These are phyloP conservation scores for Chondrus crispus DNA, from an alignment of 23 red algal genomes.

Conservation along the genomic window DNA sequence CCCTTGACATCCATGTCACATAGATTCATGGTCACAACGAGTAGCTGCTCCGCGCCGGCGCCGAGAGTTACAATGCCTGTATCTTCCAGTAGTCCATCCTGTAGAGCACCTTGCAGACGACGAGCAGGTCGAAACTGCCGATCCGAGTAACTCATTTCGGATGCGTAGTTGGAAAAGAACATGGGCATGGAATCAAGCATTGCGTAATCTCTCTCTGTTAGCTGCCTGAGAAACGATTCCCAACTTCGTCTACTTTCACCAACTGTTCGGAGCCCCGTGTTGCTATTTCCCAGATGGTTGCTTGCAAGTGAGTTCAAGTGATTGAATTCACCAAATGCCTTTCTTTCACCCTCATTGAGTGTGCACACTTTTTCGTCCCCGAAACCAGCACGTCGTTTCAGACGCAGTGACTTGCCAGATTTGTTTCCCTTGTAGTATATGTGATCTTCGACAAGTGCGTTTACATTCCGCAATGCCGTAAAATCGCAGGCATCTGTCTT, in stretches of 20 bases:
- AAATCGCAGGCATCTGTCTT: background rate
- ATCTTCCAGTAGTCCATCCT: constrained; percentile 55
- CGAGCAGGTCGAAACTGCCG: constrained; percentile 52
- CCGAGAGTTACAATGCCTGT: constrained; percentile 7
- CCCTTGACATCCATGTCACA: constrained; percentile 3
- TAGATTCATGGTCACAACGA: constrained; percentile 30
- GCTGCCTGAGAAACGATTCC: constrained; percentile 11
- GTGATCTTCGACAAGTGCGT: too few species aligned
- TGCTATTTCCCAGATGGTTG: too few species aligned
- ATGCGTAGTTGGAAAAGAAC: constrained; percentile 73
- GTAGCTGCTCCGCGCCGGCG: background rate
- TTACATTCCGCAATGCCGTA: background rate
- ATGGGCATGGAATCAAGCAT: constrained; percentile 53
- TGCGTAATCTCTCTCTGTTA: constrained; percentile 1
- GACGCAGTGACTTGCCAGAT: too few species aligned
- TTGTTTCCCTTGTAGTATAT: too few species aligned
- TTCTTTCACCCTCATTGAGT: too few species aligned
- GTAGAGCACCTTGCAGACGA: constrained; percentile 28
- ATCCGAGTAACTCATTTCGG: constrained; percentile 66
- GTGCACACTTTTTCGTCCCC: too few species aligned
- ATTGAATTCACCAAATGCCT: too few species aligned
- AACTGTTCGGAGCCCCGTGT: too few species aligned
- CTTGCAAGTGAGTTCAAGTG: too few species aligned
- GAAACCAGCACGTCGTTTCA: too few species aligned
- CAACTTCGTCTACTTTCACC: too few species aligned